Evolutionary conservation across 1,284 basidiomycete species (phyloP).

Genomic region (Ustilago vetiveriae): DNA sequence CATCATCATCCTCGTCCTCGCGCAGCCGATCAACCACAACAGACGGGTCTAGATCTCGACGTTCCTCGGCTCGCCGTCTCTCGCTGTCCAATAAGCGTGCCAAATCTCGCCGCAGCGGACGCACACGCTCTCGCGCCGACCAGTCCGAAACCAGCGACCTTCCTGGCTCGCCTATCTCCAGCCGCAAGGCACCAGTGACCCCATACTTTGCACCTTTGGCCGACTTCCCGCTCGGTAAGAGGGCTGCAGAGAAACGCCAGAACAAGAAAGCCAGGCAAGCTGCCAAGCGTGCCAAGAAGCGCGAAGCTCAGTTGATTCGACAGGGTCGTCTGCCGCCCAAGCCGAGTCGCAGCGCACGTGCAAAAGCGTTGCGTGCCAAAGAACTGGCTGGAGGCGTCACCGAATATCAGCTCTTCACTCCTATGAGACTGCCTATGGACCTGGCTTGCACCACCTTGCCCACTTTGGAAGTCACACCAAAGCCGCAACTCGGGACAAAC

Average conservation of each 20-base stretch:
- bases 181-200: constrained; percentile 35
- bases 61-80: constrained; percentile 35
- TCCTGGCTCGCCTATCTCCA: constrained; percentile 32
- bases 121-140: constrained; percentile 27
- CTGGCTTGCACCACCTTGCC: constrained; percentile 22
- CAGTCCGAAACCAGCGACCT: constrained; percentile 38
- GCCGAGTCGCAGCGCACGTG: constrained; percentile 60
- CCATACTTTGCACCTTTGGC: constrained; percentile 46
- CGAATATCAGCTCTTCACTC: constrained; percentile 63
- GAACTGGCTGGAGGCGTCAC: constrained; percentile 64
- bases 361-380: constrained; percentile 57
- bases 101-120: constrained; percentile 25
- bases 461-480: constrained; percentile 31
- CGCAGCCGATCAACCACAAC: constrained; percentile 27
- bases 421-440: constrained; percentile 53
- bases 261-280: constrained; percentile 40
- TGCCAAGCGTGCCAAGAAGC: constrained; percentile 42
- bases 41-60: constrained; percentile 26
- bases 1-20: constrained; percentile 18
- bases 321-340: constrained; percentile 48
- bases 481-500: constrained; percentile 15
- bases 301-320: constrained; percentile 43
- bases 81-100: constrained; percentile 20
- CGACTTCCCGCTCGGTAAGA: constrained; percentile 42
- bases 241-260: constrained; percentile 27